Evolutionary conservation across 1,139 yeast genomes (phyloP), one percentile per base, ranked within the genome.

Genomic region (Suhomyces kunorum): DNA sequence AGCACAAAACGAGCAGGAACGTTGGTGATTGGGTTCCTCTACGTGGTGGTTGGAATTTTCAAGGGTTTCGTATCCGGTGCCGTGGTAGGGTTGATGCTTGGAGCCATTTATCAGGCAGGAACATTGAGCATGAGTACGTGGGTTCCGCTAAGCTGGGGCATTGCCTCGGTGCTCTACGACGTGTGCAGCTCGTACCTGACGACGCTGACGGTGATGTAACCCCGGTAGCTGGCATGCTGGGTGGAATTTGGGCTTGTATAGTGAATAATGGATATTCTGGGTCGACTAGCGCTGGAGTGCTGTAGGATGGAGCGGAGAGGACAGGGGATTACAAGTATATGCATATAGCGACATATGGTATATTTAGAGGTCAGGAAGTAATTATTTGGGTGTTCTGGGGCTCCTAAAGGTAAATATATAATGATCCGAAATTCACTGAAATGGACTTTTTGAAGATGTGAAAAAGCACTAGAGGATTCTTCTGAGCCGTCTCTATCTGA

Each of bases 41-140:
- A 82, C 49, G 38, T 77, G 2, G 16, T 73, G 1, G 60, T 78
- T 13, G 90, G 89, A 0, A 74, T 81, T 1, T 47, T 76, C 0
- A 88, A 83, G 49, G 95, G 86, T 0, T 66, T 84, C 37, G 60
- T 82, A 5, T 69, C 83, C 4, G 96, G 96, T 0, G 79, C 92
- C 0, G 71, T 88, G 8, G 73, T 84, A 28, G 97, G 97, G 0
- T 66, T 89, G 11, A 61, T 80, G 18, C 42, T 68, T 12, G 66
- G 67, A 52, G 87, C 89, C 2, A 76, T 88, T 4, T 89, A 89
- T 62, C 71, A 76, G 40, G 83, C 96, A 0, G 96, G 89, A 0
- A 67, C 80, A 11, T 77, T 89, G 57, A 77, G 86, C 17, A 86
- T 90, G 92, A 83, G 95, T 20, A 86, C 96, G 0, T 90, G 98